Base-by-base conservation (phyloP, 129 eudicot species). In the Cynara cardunculus region DNA sequence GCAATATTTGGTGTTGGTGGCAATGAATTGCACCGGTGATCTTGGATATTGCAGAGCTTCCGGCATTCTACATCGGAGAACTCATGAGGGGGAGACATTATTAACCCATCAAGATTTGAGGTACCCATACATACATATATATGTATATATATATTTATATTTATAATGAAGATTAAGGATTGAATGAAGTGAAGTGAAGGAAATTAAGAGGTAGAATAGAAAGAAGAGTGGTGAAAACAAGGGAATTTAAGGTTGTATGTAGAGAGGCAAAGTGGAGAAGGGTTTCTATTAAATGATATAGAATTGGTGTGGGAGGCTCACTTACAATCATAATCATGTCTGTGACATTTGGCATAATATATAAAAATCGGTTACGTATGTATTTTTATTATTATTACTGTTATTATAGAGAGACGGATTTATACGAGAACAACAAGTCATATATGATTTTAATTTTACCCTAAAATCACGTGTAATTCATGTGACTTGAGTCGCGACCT, bases 241-340 rank as follows among this genome's bases (percentile, higher is more conserved):
- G 74, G 68, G 82, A 71, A 77, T 83, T 35, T 83, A 77, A 83
- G 86, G 86, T 83, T 62, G 77, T 82, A 70, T 62, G 77, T 82
- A 70, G 76, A 76, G 81, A 76, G 46, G 65, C 44, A 41, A 41
- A 78, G 14, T 19, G 14, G 67, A 69, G 27, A 83, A 82, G 82
- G 82, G 68, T 31, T 71, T 49, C 67, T 32, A 56, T 53, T 53
- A 53, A 53, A 53, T 30, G 56, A 35, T 24, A n/a, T 65, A 73
- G 49, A 81, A 24, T 64, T 81, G 74, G 68, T 72, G 79, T 41
- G 56, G 46, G 39, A 62, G 79, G 74, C 39, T 26, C 69, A 64
- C 74, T 65, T 74, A 30, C 27, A 66, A 81, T 44, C 80, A 81
- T 81, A 27, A 75, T 72, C 73, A 72, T 72, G 78, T 61, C 65